Evolutionary conservation across 2,329 filamentous ascomycete genomes (phyloP), one percentile per base, ranked within the genome.

Genomic region (Colletotrichum sp.): DNA sequence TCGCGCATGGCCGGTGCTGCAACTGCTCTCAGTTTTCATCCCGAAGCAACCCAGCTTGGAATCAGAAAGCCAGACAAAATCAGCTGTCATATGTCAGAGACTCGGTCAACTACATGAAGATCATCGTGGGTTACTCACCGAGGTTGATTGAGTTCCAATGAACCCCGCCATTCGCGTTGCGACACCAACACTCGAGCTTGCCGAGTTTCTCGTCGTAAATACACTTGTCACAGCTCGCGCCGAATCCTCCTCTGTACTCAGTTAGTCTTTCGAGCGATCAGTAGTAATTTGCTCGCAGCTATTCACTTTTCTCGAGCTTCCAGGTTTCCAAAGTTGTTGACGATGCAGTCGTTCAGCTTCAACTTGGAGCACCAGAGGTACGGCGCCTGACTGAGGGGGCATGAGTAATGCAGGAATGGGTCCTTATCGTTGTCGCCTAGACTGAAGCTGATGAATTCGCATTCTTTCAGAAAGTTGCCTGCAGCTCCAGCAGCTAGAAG

Each of bases 361-460:
- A 67, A 52, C 39, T 52, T 67, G 27, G 64, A 67, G 64, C 64
- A 67, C 64, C 27, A 52, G 22, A 67, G 22, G n/a, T 52, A 67
- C 25, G 64, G 64, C 16, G 64, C 25, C 5, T 52, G 13, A 5
- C n/a, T 52, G 19, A 52, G 27, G 3, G 64, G 64, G 6, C 39
- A 67, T 30, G 64, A 55, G 64, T 67, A 55, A 32, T 67, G 64
- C 16, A 67, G 8, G 27, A 52, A 67, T 8, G 64, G 64, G 64
- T 67, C 36, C 8, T 16, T 48, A 3, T n/a, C 5, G 19, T 32
- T 39, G 32, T 44, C 64, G 39, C 64, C 64, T 5, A 27, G 39
- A 44, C 36, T 52, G 39, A 67, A 67, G 39, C 64, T 55, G 25
- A 67, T 19, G 27, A 55, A 67, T 12, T 67, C 36, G 36, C 64